Conservation (phyloP, 2,329 filamentous ascomycete genomes). For the Cytospora piceicola region DNA sequence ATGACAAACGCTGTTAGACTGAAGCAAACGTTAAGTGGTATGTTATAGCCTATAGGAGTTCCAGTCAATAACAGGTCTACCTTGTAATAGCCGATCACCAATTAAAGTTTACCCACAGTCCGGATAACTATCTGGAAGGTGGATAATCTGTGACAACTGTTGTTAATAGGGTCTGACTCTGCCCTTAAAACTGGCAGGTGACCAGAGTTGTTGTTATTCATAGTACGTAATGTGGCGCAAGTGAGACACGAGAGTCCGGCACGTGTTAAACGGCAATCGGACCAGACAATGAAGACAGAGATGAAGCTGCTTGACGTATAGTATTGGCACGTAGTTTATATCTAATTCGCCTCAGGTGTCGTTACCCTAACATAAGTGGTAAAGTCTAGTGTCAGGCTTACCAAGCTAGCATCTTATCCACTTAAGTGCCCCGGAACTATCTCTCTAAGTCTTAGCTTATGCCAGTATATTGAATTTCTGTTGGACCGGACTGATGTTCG, state of each 20-base stretch:
- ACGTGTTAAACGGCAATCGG: neutral
- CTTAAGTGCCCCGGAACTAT: neutral
- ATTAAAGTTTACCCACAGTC: no score
- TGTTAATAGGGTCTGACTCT: neutral
- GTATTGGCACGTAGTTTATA: neutral
- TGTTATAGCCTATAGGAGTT: no score
- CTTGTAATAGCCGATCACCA: neutral
- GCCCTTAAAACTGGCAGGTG: neutral
- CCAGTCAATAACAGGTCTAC: neutral
- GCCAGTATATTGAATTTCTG: neutral
- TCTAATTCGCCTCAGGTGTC: neutral
- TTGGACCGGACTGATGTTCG: neutral
- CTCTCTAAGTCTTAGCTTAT: neutral
- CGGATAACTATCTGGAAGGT: neutral
- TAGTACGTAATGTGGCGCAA: conserved; percentile 25
- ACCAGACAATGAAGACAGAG: neutral
- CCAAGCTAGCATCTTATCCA: neutral
- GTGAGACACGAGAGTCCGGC: neutral
- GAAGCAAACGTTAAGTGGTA: no score
- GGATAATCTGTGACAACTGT: neutral
- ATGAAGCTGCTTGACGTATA: neutral
- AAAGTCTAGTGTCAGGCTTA: neutral
- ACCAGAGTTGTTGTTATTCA: conserved; percentile 2
- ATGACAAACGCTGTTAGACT: neutral
- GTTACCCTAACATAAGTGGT: neutral